Percentiles rank a stretch among this genome's conserved stretches.
These are phyloP conservation scores for Candolleomyces eurysporus DNA, from an alignment of 768 basidiomycete genomes.

Conservation along the genomic window DNA sequence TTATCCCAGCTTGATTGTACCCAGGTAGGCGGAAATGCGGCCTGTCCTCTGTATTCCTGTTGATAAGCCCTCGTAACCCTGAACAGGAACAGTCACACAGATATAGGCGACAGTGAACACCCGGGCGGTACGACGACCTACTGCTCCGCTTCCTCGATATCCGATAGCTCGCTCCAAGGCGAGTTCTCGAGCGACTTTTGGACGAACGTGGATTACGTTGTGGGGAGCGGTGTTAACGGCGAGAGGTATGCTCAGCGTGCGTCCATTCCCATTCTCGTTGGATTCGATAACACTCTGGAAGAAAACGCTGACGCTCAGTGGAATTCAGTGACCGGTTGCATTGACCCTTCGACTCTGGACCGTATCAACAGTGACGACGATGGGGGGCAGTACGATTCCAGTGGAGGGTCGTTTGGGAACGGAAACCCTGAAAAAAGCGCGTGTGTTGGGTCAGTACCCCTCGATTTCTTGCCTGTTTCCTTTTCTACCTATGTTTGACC, in stretches of 20 bases:
- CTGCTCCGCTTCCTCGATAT: constrained; percentile 44
- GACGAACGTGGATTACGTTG: constrained; percentile 46
- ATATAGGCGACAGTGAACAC: constrained; percentile 56
- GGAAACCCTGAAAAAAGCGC: constrained; percentile 53
- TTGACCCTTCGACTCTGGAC: constrained; percentile 39
- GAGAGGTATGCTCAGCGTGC: constrained; percentile 44
- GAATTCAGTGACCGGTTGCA: constrained; percentile 53
- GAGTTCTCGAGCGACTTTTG: constrained; percentile 46
- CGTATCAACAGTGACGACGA: constrained; percentile 45
- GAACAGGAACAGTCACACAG: constrained; percentile 43
- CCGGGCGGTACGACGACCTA: constrained; percentile 56
- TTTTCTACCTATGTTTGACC: neutral
- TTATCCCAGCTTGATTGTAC: constrained; percentile 42
- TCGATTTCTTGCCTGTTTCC: neutral
- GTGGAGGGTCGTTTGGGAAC: constrained; percentile 46
- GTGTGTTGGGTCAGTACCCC: constrained; percentile 43
- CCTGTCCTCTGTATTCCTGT: neutral
- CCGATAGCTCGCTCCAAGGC: constrained; percentile 39
- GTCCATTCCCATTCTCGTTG: constrained; percentile 10
- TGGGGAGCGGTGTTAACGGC: constrained; percentile 39
- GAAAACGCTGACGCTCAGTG: neutral
- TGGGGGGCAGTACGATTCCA: constrained; percentile 61
- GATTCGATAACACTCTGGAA: neutral
- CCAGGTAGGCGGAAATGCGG: constrained; percentile 24
- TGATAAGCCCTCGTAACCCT: too few relatives aligned